A percentile compares a stretch with the other conserved stretches of the same genome.
These are phyloP conservation scores for Pichia deserticola DNA, from an alignment of 805 yeast species.

Conservation along the genomic window DNA sequence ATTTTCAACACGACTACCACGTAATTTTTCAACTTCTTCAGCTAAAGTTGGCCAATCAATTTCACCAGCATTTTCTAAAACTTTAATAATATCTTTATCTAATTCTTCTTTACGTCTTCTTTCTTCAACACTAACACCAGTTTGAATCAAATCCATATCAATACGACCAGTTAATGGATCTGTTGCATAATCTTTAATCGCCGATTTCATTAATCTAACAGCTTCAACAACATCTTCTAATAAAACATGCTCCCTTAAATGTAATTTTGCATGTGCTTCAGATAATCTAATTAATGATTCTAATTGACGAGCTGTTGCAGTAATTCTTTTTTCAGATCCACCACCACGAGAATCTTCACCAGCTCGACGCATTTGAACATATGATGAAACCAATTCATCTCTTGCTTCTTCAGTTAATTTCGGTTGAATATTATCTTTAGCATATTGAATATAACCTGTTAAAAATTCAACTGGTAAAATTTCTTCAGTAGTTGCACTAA, in stretches of 20 bases:
- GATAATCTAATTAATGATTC: conserved; percentile 92
- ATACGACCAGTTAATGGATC: conserved; percentile 96
- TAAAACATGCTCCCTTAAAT: conserved; percentile 64
- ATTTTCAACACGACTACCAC: conserved; percentile 53
- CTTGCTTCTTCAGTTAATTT: conserved; percentile 73
- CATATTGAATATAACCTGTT: conserved; percentile 86
- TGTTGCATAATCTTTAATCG: conserved; percentile 96
- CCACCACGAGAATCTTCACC: conserved; percentile 75
- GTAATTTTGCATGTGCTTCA: conserved; percentile 97
- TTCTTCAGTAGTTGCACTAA: conserved; percentile 58
- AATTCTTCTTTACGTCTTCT: conserved; percentile 70
- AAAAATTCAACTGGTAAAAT: conserved; percentile 80
- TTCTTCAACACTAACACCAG: conserved; percentile 88
- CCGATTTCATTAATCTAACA: conserved; percentile 84
- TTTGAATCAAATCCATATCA: conserved; percentile 95
- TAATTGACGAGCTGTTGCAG: conserved; percentile 96
- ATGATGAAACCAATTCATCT: conserved; percentile 73
- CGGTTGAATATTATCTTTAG: conserved; percentile 83
- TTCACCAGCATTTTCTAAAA: conserved; percentile 43
- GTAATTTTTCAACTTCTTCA: conserved; percentile 40
- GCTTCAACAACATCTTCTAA: conserved; percentile 86
- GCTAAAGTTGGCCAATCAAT: conserved; percentile 55
- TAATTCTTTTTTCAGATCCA: conserved; percentile 79
- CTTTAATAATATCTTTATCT: conserved; percentile 48
- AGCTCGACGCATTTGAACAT: conserved; percentile 87